Conservation (phyloP, 345 rosid species). For the Gossypioides kirkii region DNA sequence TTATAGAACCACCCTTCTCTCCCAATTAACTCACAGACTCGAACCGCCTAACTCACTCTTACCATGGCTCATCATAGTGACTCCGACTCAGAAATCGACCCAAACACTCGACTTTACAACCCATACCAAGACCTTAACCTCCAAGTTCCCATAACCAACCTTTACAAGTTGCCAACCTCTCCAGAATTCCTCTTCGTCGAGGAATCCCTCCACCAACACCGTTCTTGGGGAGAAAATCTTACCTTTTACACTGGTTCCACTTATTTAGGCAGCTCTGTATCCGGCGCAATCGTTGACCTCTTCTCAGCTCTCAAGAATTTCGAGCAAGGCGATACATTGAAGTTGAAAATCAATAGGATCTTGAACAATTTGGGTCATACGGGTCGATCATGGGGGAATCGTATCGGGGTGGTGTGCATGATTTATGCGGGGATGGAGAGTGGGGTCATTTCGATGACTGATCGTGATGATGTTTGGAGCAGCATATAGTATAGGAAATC, state of each 20-base stretch:
- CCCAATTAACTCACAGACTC: slow-evolving; percentile 7
- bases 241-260: slow-evolving; percentile 86
- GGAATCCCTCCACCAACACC: slow-evolving; percentile 74
- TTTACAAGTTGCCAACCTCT: slow-evolving; percentile 77
- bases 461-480: slow-evolving; percentile 81
- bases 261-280: slow-evolving; percentile 59
- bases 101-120: slow-evolving; percentile 59
- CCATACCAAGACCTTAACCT: slow-evolving; percentile 63
- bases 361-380: slow-evolving; percentile 68
- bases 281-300: slow-evolving; percentile 54
- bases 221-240: slow-evolving; percentile 96
- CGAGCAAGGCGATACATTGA: slow-evolving; percentile 68
- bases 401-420: slow-evolving; percentile 67
- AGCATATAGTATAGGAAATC: too few species aligned
- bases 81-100: slow-evolving; percentile 39
- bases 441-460: slow-evolving; percentile 49
- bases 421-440: slow-evolving; percentile 78
- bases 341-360: slow-evolving; percentile 75
- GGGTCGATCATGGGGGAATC: slow-evolving; percentile 80
- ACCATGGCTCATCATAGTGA: slow-evolving; percentile 34
- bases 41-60: neutral
- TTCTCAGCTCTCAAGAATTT: slow-evolving; percentile 52
- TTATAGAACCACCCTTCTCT: neutral
- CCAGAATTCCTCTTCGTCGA: slow-evolving; percentile 92
- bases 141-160: slow-evolving; percentile 39